Base-by-base conservation (phyloP, 2,329 filamentous ascomycete genomes). In the Fusarium sulawesiense region DNA sequence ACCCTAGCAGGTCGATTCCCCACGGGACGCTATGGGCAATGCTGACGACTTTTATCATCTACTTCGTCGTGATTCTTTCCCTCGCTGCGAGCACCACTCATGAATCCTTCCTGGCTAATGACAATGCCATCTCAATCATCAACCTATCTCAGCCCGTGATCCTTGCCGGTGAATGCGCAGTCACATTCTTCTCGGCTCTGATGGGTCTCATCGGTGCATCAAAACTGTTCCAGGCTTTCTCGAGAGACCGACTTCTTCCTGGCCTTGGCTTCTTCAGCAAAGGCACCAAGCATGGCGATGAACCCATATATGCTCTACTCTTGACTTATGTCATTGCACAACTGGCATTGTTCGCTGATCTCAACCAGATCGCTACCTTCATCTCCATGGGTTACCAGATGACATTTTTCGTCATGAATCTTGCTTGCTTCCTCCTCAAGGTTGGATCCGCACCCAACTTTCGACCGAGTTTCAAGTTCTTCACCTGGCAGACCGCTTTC, bases 371-470 rank as follows among this genome's bases (percentile, higher is more conserved):
- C 73, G 93, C 93, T 8, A 95, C 93, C 0, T 89, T 97, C 60
- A 93, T 97, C 47, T 95, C 93, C 3, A 97, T 97, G 92, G 92
- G 92, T 18, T 97, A 96, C 76, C 88, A 96, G 85, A 95, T 97
- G 91, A 97, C 93, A 0, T 97, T 97, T 75, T 87, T 97, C 53
- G 92, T 95, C 42, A 96, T 93, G 80, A 97, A 97, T 70, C 80
- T 97, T 11, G 93, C 93, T 9, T 97, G 93, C 72, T 97, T 97
- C 74, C 82, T 97, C 3, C 85, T 97, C 58, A 95, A 95, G 77
- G 91, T 97, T 60, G 91, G 93, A 2, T 95, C 93, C 1, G 93
- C 93, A 0, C 93, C 93, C 6, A 97, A 97, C 76, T 97, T 97
- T 73, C 86, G 93, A 25, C 93, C 93, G 1, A 93, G 92, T 0